These are phyloP conservation scores for Ceratocystis alfenasii DNA, from an alignment of 2,329 filamentous ascomycete species.

Conservation along the genomic window DNA sequence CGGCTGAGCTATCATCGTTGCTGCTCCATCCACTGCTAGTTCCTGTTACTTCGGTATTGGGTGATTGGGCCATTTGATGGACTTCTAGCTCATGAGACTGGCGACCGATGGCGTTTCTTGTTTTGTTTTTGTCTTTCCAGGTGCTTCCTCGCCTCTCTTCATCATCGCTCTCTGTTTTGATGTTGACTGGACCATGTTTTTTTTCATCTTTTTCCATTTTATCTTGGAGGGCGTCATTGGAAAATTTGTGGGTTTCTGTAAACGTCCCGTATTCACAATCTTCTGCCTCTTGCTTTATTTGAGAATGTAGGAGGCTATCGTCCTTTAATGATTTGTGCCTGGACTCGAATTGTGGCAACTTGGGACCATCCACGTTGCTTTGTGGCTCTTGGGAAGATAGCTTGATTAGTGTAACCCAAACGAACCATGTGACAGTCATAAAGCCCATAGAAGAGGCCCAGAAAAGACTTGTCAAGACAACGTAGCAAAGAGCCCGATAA, in stretches of 20 bases:
- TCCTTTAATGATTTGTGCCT: not conserved
- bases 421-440: conserved; percentile 52
- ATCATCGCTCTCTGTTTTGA: not conserved
- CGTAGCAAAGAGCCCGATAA: conserved; percentile 57
- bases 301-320: not conserved
- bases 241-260: not conserved
- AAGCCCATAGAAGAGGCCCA: conserved; percentile 65
- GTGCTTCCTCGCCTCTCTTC: not conserved
- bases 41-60: not conserved
- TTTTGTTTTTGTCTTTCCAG: not conserved
- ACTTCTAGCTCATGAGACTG: not conserved
- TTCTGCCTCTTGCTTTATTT: conserved; percentile 2
- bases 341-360: not conserved
- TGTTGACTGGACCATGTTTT: conserved; percentile 16
- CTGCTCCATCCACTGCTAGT: not conserved
- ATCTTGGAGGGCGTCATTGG: conserved; percentile 22
- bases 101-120: not conserved
- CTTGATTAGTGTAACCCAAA: conserved; percentile 30
- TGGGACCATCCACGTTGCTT: not conserved
- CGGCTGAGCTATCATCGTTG: not conserved
- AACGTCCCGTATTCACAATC: too few relatives aligned
- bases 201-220: conserved; percentile 18
- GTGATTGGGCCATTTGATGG: not conserved
- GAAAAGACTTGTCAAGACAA: conserved; percentile 57
- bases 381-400: not conserved